phyloP scores from a whole-genome alignment of 1,284 basidiomycete genomes.

The Fereydounia khargensis region DNA sequence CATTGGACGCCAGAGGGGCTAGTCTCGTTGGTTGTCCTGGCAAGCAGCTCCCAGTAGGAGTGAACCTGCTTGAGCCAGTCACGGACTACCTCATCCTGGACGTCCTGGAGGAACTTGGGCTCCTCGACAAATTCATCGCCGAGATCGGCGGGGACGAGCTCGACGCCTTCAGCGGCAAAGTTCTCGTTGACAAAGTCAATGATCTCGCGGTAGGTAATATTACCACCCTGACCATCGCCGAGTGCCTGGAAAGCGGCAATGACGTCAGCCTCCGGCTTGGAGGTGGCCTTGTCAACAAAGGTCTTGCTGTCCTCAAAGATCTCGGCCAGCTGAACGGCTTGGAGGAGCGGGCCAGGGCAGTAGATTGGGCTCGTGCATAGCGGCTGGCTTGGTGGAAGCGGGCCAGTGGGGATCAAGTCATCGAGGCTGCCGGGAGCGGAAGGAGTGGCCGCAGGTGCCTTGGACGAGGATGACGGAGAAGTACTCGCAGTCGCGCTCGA shows the following conservation, averaged over 20 bases:
- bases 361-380: conserved; percentile 43
- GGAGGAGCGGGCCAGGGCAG: conserved; percentile 49
- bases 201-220: conserved; percentile 61
- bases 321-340: conserved; percentile 73
- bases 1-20: conserved; percentile 62
- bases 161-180: conserved; percentile 80
- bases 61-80: conserved; percentile 77
- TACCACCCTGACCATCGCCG: conserved; percentile 59
- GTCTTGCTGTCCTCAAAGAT: conserved; percentile 81
- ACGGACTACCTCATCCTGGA: conserved; percentile 70
- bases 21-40: conserved; percentile 71
- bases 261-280: conserved; percentile 63
- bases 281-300: conserved; percentile 70
- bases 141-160: conserved; percentile 66
- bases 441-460: conserved; percentile 21
- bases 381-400: conserved; percentile 22
- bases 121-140: conserved; percentile 65
- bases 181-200: conserved; percentile 72
- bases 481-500: too few species aligned
- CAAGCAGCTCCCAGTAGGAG: conserved; percentile 76
- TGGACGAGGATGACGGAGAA: too few species aligned
- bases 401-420: conserved; percentile 18
- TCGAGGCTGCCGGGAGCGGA: conserved; percentile 16
- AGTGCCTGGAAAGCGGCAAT: conserved; percentile 70
- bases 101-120: conserved; percentile 71